A percentile compares a stretch with the other conserved stretches of the same genome.
These are phyloP conservation scores for Carex scoparia DNA, from an alignment of 176 grass and related monocot genomes.

Conservation along the genomic window DNA sequence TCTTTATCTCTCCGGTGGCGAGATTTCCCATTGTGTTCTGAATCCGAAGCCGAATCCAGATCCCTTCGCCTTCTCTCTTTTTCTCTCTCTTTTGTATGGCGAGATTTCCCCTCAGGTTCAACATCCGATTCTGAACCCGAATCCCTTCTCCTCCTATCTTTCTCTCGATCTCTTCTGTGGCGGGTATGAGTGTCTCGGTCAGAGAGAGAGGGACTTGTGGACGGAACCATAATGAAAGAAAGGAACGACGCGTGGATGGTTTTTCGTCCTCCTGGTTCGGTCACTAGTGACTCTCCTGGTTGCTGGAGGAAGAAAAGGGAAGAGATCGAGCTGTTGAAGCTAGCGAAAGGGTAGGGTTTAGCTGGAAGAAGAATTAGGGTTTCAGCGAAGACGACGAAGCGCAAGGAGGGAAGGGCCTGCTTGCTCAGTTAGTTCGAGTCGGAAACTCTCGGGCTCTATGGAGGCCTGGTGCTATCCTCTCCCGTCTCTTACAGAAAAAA, in stretches of 20 bases:
- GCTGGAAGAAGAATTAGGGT: neutral
- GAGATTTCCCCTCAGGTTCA: neutral
- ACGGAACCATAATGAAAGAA: neutral
- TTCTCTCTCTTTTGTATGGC: neutral
- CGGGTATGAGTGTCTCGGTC: neutral
- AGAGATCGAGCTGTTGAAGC: neutral
- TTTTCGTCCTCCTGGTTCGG: neutral
- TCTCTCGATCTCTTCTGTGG: slow-evolving; percentile 4
- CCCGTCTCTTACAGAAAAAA: neutral
- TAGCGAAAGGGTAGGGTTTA: neutral
- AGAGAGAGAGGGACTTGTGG: neutral
- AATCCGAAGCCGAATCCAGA: neutral
- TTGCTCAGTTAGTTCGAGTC: neutral
- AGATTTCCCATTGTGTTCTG: slow-evolving; percentile 7
- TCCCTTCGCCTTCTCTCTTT: neutral
- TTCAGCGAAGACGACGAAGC: neutral
- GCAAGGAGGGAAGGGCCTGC: neutral
- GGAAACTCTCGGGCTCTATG: neutral
- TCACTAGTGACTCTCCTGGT: neutral
- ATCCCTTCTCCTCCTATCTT: neutral
- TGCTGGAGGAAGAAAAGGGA: neutral
- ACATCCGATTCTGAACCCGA: neutral
- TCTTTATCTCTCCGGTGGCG: neutral
- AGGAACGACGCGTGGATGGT: neutral
- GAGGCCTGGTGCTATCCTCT: neutral